Conservation (phyloP, 345 rosid species). For the Euphorbia tirucalli region DNA sequence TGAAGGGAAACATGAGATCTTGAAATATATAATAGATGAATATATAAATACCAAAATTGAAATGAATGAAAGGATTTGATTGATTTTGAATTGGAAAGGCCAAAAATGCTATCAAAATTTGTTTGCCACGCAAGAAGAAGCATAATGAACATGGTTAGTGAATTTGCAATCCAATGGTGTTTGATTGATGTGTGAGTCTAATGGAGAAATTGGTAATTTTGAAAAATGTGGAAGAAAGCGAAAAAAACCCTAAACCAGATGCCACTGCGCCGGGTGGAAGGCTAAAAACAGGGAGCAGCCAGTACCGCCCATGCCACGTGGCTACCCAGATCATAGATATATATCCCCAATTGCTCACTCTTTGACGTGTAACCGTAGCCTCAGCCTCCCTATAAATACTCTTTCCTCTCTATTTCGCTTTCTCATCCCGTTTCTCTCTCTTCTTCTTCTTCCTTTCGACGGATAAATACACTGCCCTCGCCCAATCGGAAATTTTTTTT, state of each 20-base stretch:
- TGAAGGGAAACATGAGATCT: too few relatives aligned
- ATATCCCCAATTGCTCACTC: slow-evolving; percentile 13
- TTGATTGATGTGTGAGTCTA: too few relatives aligned
- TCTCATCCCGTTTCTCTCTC: slow-evolving; percentile 26
- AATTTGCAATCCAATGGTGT: background rate
- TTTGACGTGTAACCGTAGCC: slow-evolving; percentile 49
- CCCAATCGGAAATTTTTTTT: background rate
- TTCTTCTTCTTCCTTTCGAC: slow-evolving; percentile 8
- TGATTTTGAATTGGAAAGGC: background rate
- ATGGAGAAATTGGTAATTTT: slow-evolving; percentile 16
- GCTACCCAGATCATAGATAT: slow-evolving; percentile 11
- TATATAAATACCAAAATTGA: too few relatives aligned
- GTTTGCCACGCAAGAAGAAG: background rate
- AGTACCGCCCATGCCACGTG: slow-evolving; percentile 36
- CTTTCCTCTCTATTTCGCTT: slow-evolving; percentile 3
- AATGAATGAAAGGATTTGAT: background rate
- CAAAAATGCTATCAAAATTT: background rate
- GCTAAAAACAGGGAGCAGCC: slow-evolving; percentile 17
- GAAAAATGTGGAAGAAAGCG: background rate
- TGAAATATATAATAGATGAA: too few relatives aligned
- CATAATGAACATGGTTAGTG: background rate
- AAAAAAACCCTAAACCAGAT: slow-evolving; percentile 19
- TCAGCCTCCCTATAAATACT: slow-evolving; percentile 54
- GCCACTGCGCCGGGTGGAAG: slow-evolving; percentile 16
- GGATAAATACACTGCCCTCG: slow-evolving; percentile 27